phyloP scores from a whole-genome alignment of 495 filamentous ascomycete genomes.

The Lophiostoma macrostomum region DNA sequence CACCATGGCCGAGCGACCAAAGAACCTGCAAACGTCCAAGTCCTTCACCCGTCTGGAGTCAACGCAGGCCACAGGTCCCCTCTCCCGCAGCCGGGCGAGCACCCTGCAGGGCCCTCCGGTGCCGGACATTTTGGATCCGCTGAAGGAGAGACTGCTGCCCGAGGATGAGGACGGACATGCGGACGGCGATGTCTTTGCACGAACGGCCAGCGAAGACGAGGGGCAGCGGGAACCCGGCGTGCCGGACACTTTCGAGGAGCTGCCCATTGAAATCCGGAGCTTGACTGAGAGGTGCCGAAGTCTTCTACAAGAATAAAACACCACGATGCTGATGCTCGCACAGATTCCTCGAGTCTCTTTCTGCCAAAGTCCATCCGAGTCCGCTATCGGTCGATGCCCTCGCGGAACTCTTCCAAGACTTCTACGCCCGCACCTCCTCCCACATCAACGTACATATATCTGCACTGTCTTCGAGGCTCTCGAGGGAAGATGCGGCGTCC shows the following conservation, averaged over 20 bases:
- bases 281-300: slow-evolving; percentile 71
- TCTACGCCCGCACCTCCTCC: slow-evolving; percentile 77
- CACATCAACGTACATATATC: slow-evolving; percentile 89
- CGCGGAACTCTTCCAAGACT: slow-evolving; percentile 87
- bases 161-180: slow-evolving; percentile 31
- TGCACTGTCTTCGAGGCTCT: slow-evolving; percentile 69
- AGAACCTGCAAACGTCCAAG: slow-evolving; percentile 42
- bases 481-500: slow-evolving; percentile 58
- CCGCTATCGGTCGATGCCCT: slow-evolving; percentile 83
- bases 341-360: slow-evolving; percentile 89
- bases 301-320: neutral
- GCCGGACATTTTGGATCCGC: slow-evolving; percentile 43
- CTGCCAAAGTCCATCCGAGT: slow-evolving; percentile 78
- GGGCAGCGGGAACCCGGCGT: slow-evolving; percentile 51
- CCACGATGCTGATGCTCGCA: neutral
- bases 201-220: slow-evolving; percentile 44
- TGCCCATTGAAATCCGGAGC: slow-evolving; percentile 88
- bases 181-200: slow-evolving; percentile 44
- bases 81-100: slow-evolving; percentile 55
- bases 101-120: slow-evolving; percentile 57
- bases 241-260: slow-evolving; percentile 71
- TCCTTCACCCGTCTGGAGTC: slow-evolving; percentile 57
- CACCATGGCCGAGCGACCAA: slow-evolving; percentile 37
- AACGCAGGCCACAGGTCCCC: slow-evolving; percentile 40
- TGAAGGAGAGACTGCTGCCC: slow-evolving; percentile 24